Evolutionary conservation across 306 rosid genomes (phyloP), one percentile per base, ranked within the genome.

Genomic region (Ormosia emarginata): DNA sequence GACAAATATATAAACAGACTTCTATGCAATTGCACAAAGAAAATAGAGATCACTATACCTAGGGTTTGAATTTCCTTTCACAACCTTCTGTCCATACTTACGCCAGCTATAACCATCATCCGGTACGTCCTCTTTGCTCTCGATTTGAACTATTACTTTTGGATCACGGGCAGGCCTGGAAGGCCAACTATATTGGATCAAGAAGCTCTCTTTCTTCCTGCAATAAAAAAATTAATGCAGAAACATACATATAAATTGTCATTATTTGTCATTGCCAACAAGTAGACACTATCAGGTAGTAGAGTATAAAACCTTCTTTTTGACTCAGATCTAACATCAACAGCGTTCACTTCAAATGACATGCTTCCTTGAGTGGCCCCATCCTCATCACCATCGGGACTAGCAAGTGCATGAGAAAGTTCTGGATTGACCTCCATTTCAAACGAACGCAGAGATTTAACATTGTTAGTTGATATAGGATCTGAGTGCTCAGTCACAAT

Each of bases 21-120:
- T 74, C 18, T 50, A 62, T 13, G 43, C 24, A 24, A 24, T 24
- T 24, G 17, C 49, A 75, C 68, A n/a, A 15, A 63, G 46, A 8
- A 12, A 44, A 59, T 44, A 49, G 34, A 76, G 58, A 47, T 32
- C 18, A 17, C 0, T 64, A 90, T 55, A 77, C 97, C 97, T 91
- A 3, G 93, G 94, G 68, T 80, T 85, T 62, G 84, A 82, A 71
- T 88, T 87, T 79, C 93, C 97, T 74, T 89, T 92, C 41, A 92
- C 86, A 47, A 71, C 84, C 37, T 94, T 92, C 49, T 86, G 89
- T 9, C 98, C 98, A 80, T 94, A 92, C 76, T 92, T 94, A 5
- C 90, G 88, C 98, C 98, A 94, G 9, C 88, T 87, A 67, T 89
- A 94, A 44, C 95, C 98, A 78, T 92, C 98, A 10, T 89, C 94